These are phyloP conservation scores for Sporisorium graminicola DNA, from an alignment of 1,284 basidiomycete genomes.

Conservation along the genomic window DNA sequence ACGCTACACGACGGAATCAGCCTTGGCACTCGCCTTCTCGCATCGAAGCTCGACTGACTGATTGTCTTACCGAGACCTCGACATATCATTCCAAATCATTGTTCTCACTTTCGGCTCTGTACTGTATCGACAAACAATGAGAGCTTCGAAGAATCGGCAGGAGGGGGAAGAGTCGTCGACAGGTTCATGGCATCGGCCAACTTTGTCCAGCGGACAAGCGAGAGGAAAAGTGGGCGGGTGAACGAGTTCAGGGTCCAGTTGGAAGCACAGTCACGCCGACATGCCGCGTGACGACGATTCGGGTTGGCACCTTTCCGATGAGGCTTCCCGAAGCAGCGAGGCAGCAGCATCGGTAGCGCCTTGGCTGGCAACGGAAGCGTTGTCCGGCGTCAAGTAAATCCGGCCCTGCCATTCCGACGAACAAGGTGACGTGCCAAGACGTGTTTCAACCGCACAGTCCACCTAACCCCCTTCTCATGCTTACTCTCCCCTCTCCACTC, in stretches of 20 bases:
- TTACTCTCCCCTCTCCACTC: neutral
- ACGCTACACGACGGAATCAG: no score
- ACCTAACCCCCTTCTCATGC: no score
- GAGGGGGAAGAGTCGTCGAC: no score
- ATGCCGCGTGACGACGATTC: conserved; percentile 1
- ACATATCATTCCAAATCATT: no score
- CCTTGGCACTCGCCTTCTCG: neutral
- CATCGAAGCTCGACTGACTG: neutral
- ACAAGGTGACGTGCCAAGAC: neutral
- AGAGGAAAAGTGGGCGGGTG: neutral
- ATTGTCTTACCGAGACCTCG: no score
- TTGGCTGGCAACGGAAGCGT: no score
- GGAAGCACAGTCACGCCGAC: neutral
- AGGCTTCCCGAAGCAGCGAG: neutral
- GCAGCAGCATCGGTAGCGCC: no score
- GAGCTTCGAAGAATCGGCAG: no score
- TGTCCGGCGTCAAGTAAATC: no score
- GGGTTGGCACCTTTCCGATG: neutral
- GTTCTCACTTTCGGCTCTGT: no score
- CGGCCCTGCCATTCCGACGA: no score
- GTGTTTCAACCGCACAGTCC: neutral
- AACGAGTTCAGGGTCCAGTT: neutral
- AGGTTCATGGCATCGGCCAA: neutral
- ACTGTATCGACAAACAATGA: no score
- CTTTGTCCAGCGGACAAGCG: neutral